Evolutionary conservation across 2,329 filamentous ascomycete genomes (phyloP).

Genomic region (Aspergillus felis): DNA sequence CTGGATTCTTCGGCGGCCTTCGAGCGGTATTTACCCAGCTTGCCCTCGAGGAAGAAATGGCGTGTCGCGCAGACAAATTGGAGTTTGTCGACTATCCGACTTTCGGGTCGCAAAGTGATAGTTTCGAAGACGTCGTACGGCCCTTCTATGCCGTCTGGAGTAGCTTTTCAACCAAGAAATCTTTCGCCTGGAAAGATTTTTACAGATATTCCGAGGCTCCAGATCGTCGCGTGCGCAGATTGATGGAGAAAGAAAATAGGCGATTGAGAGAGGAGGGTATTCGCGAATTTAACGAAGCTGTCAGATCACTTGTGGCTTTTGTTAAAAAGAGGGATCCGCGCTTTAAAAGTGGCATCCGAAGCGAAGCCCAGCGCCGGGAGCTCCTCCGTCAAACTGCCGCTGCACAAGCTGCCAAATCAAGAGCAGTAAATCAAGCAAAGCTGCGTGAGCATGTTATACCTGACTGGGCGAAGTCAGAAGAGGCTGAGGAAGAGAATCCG

Average conservation of each 20-base stretch:
- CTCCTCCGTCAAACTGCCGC: conserved; percentile 71
- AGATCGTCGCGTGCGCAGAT: conserved; percentile 72
- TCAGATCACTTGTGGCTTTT: conserved; percentile 80
- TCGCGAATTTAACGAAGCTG: conserved; percentile 87
- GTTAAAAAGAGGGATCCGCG: conserved; percentile 87
- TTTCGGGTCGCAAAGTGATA: conserved; percentile 74
- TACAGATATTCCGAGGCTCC: conserved; percentile 82
- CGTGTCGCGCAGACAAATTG: conserved; percentile 64
- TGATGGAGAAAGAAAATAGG: conserved; percentile 96
- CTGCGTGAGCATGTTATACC: conserved; percentile 62
- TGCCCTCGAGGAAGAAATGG: conserved; percentile 72
- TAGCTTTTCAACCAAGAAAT: conserved; percentile 77
- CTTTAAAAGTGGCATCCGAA: conserved; percentile 71
- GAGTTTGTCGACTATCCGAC: conserved; percentile 67
- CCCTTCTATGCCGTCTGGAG: conserved; percentile 79
- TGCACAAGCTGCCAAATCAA: conserved; percentile 77
- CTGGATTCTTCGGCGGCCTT: conserved; percentile 80
- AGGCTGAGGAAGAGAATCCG: conserved; percentile 49
- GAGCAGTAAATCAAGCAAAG: conserved; percentile 76
- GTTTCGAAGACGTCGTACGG: conserved; percentile 71
- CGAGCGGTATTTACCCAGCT: conserved; percentile 74
- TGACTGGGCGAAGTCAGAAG: conserved; percentile 67
- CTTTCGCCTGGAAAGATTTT: conserved; percentile 83
- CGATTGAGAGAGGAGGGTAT: conserved; percentile 76
- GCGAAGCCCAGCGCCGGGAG: conserved; percentile 75